Base-by-base conservation (phyloP, 2,329 filamentous ascomycete genomes). In the Aschersonia sp. region DNA sequence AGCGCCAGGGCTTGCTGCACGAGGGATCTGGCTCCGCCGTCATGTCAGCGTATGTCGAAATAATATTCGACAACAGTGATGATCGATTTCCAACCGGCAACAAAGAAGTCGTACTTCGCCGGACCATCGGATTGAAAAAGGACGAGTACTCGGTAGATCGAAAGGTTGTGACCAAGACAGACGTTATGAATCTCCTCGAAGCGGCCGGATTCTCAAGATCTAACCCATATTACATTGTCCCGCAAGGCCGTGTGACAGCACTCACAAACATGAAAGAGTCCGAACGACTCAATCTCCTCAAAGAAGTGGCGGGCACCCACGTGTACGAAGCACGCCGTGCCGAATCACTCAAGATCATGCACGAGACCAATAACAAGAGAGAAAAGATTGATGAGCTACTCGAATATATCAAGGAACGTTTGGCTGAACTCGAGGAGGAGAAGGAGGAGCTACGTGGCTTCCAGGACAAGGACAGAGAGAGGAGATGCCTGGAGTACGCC, bases 11-110 rank as follows among this genome's bases (percentile, higher is more conserved):
- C 32, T 77, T 98, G 37, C 77, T 98, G n/a, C 92, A 98, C 64
- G 94, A 98, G 73, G 94, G 94, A 41, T 94, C 92, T 4, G 94
- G 92, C 37, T 95, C 90, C 4, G 92, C 92, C 12, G 90, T 98
- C 58, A 95, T 95, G 87, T 95, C 89, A 44, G 94, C 92, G n/a
- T 98, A 97, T 58, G 94, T 98, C 50, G 92, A 98, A 67, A 87
- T 98, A 58, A 94, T 95, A 55, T 98, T 98, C 65, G 92, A 98
- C 74, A 98, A 98, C 62, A 86, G 79, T 57, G 90, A 98, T 62
- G 87, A 94, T 57, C 86, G 92, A 57, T 97, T 98, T 59, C 88
- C 88, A 37, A 95, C 88, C 8, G 87, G 87, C 55, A 92, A 87
- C 60, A 83, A 88, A 50, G 90, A 98, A 63, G 79, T 97, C 44